Evolutionary conservation across 495 filamentous ascomycete genomes (phyloP).

Genomic region (Xylaria castorea): DNA sequence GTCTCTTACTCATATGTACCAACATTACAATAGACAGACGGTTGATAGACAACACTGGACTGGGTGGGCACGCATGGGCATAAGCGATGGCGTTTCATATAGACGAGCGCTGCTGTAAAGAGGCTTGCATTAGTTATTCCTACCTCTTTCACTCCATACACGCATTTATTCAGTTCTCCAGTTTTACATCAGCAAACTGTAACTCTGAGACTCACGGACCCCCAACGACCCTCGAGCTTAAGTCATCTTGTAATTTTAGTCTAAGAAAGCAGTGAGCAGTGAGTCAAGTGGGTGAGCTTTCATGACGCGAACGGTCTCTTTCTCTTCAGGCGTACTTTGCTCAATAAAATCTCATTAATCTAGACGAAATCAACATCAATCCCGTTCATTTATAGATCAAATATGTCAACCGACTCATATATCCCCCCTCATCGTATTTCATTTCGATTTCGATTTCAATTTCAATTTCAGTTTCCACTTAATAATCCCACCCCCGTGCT

Average conservation of each 20-base stretch:
- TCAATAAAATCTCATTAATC: not conserved
- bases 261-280: not conserved
- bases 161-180: not conserved
- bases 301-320: not conserved
- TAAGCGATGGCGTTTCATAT: slow-evolving; percentile 22
- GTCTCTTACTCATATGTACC: not conserved
- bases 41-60: not conserved
- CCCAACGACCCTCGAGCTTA: not conserved
- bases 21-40: not conserved
- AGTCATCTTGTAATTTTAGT: not conserved
- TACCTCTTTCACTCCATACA: slow-evolving; percentile 13
- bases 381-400: not conserved
- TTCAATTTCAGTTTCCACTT: not conserved
- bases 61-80: not conserved
- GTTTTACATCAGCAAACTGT: not conserved
- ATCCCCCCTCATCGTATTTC: not conserved
- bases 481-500: not conserved
- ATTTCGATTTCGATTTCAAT: too few species aligned
- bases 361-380: not conserved
- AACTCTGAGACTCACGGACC: not conserved
- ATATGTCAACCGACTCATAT: not conserved
- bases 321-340: not conserved
- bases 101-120: not conserved
- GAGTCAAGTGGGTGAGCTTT: not conserved
- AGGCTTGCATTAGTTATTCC: not conserved